Evolutionary conservation across 805 yeast species (phyloP).

Genomic region (Clavispora carvajalis): DNA sequence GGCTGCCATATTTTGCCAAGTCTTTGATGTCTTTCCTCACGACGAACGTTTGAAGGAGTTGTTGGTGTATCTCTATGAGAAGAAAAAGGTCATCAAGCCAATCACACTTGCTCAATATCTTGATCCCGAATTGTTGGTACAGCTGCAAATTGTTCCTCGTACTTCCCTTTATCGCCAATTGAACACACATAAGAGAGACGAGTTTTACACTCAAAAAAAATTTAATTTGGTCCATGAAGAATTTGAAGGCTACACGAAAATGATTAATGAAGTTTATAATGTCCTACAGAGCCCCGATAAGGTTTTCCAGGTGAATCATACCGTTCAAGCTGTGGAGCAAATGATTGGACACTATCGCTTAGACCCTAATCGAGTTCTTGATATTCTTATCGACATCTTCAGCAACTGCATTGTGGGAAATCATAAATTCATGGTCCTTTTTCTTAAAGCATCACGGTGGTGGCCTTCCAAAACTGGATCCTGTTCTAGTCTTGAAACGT

Average conservation of each 20-base stretch:
- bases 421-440: slow-evolving; percentile 41
- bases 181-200: slow-evolving; percentile 35
- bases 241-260: slow-evolving; percentile 69
- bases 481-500: slow-evolving; percentile 22
- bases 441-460: slow-evolving; percentile 56
- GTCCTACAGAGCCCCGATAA: slow-evolving; percentile 40
- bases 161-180: slow-evolving; percentile 32
- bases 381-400: slow-evolving; percentile 53
- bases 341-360: slow-evolving; percentile 71
- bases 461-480: slow-evolving; percentile 51
- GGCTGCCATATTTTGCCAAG: slow-evolving; percentile 34
- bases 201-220: slow-evolving; percentile 46
- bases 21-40: slow-evolving; percentile 33
- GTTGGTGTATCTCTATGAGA: slow-evolving; percentile 18
- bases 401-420: slow-evolving; percentile 40
- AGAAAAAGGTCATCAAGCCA: slow-evolving; percentile 23
- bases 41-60: slow-evolving; percentile 18
- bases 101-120: slow-evolving; percentile 28
- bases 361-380: slow-evolving; percentile 68
- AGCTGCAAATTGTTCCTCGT: slow-evolving; percentile 26
- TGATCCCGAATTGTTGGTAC: slow-evolving; percentile 23
- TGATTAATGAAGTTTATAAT: slow-evolving; percentile 44
- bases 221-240: slow-evolving; percentile 71
- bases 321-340: slow-evolving; percentile 45
- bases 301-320: slow-evolving; percentile 36